Evolutionary conservation across 225 moss, liverwort and hornwort genomes (phyloP).

Genomic region (Physcomitrium patens): DNA sequence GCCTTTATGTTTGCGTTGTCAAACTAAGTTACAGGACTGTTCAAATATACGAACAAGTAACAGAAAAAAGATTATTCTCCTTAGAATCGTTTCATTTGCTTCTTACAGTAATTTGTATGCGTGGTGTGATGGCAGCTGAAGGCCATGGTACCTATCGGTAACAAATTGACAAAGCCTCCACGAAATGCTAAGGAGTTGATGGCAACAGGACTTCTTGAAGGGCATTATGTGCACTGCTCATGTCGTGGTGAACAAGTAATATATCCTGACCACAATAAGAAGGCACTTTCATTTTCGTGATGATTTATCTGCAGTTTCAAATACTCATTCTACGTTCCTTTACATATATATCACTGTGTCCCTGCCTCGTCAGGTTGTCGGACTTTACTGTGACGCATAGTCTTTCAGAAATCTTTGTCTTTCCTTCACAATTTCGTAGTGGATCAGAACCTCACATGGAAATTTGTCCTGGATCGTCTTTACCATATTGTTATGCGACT

Average conservation of each 20-base stretch:
- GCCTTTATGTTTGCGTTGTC: slow-evolving; percentile 1
- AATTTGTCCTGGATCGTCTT: background rate
- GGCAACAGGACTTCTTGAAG: slow-evolving; percentile 57
- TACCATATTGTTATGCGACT: background rate
- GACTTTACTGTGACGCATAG: background rate
- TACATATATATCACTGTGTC: slow-evolving; percentile 7
- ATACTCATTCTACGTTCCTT: background rate
- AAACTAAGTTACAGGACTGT: background rate
- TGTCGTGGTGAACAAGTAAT: slow-evolving; percentile 61
- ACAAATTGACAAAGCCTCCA: slow-evolving; percentile 47
- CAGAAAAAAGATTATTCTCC: too few species aligned
- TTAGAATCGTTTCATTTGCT: too few species aligned
- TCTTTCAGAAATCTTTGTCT: background rate
- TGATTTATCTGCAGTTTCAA: slow-evolving; percentile 7
- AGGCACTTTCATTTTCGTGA: background rate
- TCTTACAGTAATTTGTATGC: slow-evolving; percentile 2
- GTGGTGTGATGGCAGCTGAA: slow-evolving; percentile 39
- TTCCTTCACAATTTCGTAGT: background rate
- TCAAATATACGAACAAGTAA: too few species aligned
- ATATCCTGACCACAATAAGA: background rate
- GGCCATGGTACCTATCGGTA: slow-evolving; percentile 48
- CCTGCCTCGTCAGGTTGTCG: background rate
- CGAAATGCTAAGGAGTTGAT: slow-evolving; percentile 58
- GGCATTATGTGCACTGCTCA: slow-evolving; percentile 55
- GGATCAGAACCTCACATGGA: background rate